Evolutionary conservation across 148 eudicot genomes (phyloP).

Genomic region (Fallopia convolvulus): DNA sequence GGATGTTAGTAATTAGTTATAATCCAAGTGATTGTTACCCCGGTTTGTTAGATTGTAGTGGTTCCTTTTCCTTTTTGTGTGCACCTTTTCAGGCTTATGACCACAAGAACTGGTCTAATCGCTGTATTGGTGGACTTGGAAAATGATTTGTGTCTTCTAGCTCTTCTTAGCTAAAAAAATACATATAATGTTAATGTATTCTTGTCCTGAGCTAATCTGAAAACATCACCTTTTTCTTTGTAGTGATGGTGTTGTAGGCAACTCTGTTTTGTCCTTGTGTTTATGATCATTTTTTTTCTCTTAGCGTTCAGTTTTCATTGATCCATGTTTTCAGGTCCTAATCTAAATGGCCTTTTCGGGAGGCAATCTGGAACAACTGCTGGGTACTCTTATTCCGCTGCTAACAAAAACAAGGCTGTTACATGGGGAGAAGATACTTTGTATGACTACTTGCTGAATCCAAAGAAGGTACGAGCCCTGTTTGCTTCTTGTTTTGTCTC

Average conservation of each 20-base stretch:
- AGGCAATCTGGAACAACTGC: slow-evolving; percentile 82
- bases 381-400: slow-evolving; percentile 85
- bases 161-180: not conserved
- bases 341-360: slow-evolving; percentile 78
- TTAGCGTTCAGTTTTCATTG: not conserved
- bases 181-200: not conserved
- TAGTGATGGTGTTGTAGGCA: not conserved
- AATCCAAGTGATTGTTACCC: not conserved
- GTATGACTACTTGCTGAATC: slow-evolving; percentile 78
- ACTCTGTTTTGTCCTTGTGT: not conserved
- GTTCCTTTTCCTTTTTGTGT: too few species aligned
- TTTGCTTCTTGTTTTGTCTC: not conserved
- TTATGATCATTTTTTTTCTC: not conserved
- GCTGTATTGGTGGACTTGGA: too few species aligned
- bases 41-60: not conserved
- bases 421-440: slow-evolving; percentile 63
- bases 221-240: not conserved
- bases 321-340: slow-evolving; percentile 49
- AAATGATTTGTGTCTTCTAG: not conserved
- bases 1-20: not conserved
- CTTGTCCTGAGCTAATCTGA: not conserved
- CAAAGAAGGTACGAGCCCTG: slow-evolving; percentile 58
- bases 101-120: too few species aligned
- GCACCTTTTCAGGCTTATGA: too few species aligned
- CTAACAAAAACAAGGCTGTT: slow-evolving; percentile 82